Evolutionary conservation across 352 stramenopile species (phyloP).

Genomic region (Pythium scleroteichum): DNA sequence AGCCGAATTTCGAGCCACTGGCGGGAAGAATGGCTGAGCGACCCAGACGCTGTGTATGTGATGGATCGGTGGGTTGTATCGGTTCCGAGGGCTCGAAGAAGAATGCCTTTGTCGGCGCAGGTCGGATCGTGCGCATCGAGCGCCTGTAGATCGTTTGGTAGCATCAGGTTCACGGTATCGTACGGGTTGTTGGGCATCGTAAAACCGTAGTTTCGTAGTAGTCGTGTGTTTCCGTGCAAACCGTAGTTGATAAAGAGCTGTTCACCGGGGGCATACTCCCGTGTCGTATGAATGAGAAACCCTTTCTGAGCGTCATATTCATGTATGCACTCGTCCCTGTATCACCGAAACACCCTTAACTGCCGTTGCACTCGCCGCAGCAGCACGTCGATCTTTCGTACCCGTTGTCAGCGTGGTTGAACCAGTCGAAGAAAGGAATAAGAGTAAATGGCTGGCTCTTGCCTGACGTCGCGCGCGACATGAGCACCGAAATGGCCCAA

Average conservation of each 20-base stretch:
- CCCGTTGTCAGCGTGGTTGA: conserved; percentile 72
- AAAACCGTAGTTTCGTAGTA: conserved; percentile 86
- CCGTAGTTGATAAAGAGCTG: conserved; percentile 87
- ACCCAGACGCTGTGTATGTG: conserved; percentile 34
- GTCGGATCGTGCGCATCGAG: conserved; percentile 32
- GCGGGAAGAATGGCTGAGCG: conserved; percentile 32
- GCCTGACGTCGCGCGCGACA: conserved; percentile 79
- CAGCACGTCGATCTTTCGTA: conserved; percentile 22
- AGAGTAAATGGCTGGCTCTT: conserved; percentile 76
- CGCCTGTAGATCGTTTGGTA: conserved; percentile 41
- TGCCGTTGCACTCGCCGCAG: background rate
- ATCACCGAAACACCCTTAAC: background rate
- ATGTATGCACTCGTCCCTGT: conserved; percentile 67
- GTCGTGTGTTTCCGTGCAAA: conserved; percentile 56
- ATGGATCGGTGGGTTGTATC: conserved; percentile 17
- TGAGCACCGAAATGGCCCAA: conserved; percentile 79
- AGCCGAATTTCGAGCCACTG: conserved; percentile 63
- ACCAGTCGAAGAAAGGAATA: conserved; percentile 88
- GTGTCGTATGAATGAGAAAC: conserved; percentile 67
- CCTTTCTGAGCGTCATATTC: conserved; percentile 52
- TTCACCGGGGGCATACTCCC: conserved; percentile 53
- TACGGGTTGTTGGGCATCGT: conserved; percentile 42
- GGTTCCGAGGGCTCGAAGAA: conserved; percentile 14
- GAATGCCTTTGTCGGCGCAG: conserved; percentile 26
- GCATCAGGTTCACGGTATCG: conserved; percentile 42